Conservation (phyloP, 2,329 filamentous ascomycete species). For the Neopestalotiopsis clavispora region DNA sequence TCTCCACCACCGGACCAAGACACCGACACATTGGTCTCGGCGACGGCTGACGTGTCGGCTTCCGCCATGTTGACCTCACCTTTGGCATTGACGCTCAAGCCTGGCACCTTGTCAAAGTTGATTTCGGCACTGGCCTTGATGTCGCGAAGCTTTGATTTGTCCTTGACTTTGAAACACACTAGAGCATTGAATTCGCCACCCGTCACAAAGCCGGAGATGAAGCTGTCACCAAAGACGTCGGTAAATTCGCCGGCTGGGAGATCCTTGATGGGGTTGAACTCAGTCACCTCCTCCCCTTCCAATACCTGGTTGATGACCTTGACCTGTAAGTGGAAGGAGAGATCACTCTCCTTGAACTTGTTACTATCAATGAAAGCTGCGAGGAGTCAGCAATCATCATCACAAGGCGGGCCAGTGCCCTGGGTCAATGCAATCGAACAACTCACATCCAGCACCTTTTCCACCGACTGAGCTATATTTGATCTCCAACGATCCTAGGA, state of each 20-base stretch:
- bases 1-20: not conserved
- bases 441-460: not conserved
- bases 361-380: not conserved
- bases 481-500: not conserved
- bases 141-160: not conserved
- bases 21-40: not conserved
- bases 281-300: not conserved
- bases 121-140: not conserved
- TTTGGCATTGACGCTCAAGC: not conserved
- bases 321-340: not conserved
- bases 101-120: not conserved
- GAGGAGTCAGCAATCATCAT: not conserved
- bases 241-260: not conserved
- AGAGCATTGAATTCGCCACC: not conserved
- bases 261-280: not conserved
- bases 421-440: not conserved
- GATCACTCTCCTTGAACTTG: not conserved
- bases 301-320: not conserved
- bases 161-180: not conserved
- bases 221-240: not conserved
- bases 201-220: not conserved
- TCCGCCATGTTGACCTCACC: not conserved
- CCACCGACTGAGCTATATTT: not conserved
- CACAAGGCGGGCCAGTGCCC: not conserved
- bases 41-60: not conserved